Evolutionary conservation across 2,329 filamentous ascomycete species (phyloP).

Genomic region (Ceratocystis huliohia): DNA sequence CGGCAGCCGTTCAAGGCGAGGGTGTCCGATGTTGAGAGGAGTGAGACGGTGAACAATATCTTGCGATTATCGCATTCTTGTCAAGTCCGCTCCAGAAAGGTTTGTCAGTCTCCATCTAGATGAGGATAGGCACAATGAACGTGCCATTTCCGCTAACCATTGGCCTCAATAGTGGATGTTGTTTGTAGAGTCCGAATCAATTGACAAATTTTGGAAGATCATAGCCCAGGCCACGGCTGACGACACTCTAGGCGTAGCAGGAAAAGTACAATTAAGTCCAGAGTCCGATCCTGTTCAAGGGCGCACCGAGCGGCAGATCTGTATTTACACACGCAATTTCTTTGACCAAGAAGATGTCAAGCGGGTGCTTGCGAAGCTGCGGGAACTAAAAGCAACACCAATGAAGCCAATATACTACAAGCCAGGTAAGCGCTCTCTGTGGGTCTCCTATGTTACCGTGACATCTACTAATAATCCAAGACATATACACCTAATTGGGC

Average conservation of each 20-base stretch:
- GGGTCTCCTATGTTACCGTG: neutral
- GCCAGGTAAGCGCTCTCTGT: conserved; percentile 38
- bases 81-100: conserved; percentile 54
- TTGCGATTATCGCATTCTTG: conserved; percentile 46
- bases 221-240: conserved; percentile 55
- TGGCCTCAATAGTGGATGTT: conserved; percentile 53
- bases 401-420: conserved; percentile 61
- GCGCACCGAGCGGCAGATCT: conserved; percentile 47
- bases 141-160: neutral
- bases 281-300: conserved; percentile 32
- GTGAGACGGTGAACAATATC: conserved; percentile 42
- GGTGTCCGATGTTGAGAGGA: conserved; percentile 39
- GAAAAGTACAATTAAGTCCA: conserved; percentile 53
- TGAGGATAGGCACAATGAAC: neutral
- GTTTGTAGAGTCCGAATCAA: conserved; percentile 42
- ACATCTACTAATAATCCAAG: conserved; percentile 29
- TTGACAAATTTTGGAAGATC: conserved; percentile 52
- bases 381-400: conserved; percentile 48
- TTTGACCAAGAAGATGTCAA: conserved; percentile 53
- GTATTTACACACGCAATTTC: conserved; percentile 69
- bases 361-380: conserved; percentile 51
- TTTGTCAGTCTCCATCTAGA: conserved; percentile 25
- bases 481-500: conserved; percentile 56
- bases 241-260: conserved; percentile 56
- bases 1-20: conserved; percentile 30